Evolutionary conservation across 2,329 filamentous ascomycete genomes (phyloP), one percentile per base, ranked within the genome.

Genomic region (Cladosporium phlei): DNA sequence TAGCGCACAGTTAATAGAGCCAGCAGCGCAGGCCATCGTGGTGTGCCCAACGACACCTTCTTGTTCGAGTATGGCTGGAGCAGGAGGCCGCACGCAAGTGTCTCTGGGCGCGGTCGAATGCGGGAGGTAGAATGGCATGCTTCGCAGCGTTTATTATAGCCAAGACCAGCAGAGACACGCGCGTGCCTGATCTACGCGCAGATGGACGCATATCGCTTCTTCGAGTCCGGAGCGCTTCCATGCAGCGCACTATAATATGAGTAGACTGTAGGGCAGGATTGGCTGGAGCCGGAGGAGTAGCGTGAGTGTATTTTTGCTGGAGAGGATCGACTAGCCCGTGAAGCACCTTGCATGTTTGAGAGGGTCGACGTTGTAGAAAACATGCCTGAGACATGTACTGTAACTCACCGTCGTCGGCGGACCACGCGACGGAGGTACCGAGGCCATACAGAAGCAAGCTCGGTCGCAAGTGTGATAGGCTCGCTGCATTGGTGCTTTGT

Each of bases 381-480:
- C n/a, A n/a, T n/a, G n/a, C n/a, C n/a, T n/a, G n/a, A n/a, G n/a
- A n/a, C n/a, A 22, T 27, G 35, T 11, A 24, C 21, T 38, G 22
- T n/a, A 25, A 27, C 12, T 37, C 9, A 37, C 4, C 3, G 10
- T 12, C 7, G 16, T 14, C 16, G 30, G 17, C 16, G 10, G 24
- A n/a, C 12, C 14, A 38, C 35, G 35, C n/a, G 35, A 38, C 22
- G 35, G 11, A 11, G 16, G 29, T 6, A 22, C 37, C 37, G 37
- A 29, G 37, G 37, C 29, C 8, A 39, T 14, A n/a, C 10, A 39
- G 25, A 14, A 17, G 25, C 5, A n/a, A 12, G 10, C 25, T 27
- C 24, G n/a, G n/a, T n/a, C n/a, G n/a, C n/a, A n/a, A n/a, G n/a
- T n/a, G 24, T 29, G 37, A 39, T 39, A 39, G 37, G 37, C 37